Conservation (phyloP, 495 filamentous ascomycete genomes). For the Penicillium flavigenum region DNA sequence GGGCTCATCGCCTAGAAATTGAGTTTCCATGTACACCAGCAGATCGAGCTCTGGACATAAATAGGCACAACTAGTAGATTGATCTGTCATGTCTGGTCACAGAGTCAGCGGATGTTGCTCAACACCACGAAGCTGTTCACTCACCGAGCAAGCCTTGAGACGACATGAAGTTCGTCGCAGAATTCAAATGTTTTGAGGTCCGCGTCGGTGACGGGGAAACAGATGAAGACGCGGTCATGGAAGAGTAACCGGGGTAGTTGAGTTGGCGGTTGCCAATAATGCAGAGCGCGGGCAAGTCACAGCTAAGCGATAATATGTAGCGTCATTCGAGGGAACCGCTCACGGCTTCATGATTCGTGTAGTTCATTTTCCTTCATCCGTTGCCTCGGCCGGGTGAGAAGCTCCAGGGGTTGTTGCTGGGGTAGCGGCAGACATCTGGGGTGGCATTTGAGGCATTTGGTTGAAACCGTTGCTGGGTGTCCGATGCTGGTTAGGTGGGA, state of each 20-base stretch:
- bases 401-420: constrained; percentile 35
- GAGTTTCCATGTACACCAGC: constrained; percentile 1
- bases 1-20: not conserved
- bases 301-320: constrained; percentile 9
- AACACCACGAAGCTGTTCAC: not conserved
- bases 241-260: not conserved
- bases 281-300: constrained; percentile 3
- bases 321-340: constrained; percentile 13
- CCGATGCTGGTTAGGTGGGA: constrained; percentile 60
- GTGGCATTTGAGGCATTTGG: constrained; percentile 50
- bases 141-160: constrained; percentile 14
- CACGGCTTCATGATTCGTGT: constrained; percentile 11
- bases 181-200: not conserved
- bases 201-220: constrained; percentile 1
- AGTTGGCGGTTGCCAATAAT: constrained; percentile 5
- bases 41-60: constrained; percentile 7
- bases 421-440: constrained; percentile 46
- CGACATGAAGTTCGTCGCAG: constrained; percentile 9
- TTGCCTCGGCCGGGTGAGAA: constrained; percentile 45
- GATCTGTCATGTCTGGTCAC: constrained; percentile 5
- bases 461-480: constrained; percentile 59
- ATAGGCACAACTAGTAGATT: constrained; percentile 11
- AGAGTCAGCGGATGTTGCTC: not conserved
- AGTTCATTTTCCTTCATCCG: constrained; percentile 59
- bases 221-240: constrained; percentile 4